phyloP scores from a whole-genome alignment of 2,329 filamentous ascomycete genomes.

The Fusarium pseudoanthophilum region DNA sequence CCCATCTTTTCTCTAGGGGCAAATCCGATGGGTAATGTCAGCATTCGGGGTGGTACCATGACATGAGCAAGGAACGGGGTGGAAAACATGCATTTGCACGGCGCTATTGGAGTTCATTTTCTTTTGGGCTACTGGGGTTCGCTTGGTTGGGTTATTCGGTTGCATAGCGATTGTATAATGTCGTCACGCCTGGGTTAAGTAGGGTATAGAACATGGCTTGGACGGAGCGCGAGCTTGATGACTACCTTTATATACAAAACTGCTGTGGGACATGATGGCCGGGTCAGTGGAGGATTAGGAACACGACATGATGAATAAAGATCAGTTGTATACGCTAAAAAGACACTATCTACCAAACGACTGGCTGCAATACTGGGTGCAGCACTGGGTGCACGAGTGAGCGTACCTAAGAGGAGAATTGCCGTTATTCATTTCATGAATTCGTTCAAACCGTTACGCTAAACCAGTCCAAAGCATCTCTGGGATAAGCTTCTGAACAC shows the following conservation, averaged over 20 bases:
- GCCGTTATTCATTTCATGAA: not conserved
- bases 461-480: conserved; percentile 6
- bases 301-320: conserved; percentile 43
- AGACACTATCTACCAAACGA: not conserved
- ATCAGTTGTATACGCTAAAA: conserved; percentile 29
- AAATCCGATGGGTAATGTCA: conserved; percentile 9
- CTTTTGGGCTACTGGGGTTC: conserved; percentile 12
- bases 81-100: conserved; percentile 38
- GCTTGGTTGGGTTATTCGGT: conserved; percentile 11
- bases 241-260: conserved; percentile 38
- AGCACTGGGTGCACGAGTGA: not conserved
- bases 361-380: not conserved
- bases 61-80: conserved; percentile 1
- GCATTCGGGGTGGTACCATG: conserved; percentile 2
- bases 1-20: conserved; percentile 35
- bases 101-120: conserved; percentile 39
- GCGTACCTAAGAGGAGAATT: not conserved
- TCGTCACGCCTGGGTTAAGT: conserved; percentile 31
- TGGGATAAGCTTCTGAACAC: not conserved
- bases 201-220: conserved; percentile 37
- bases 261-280: conserved; percentile 9
- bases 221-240: conserved; percentile 41
- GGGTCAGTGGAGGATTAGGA: conserved; percentile 31
- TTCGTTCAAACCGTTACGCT: conserved; percentile 20
- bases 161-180: conserved; percentile 37